These are phyloP conservation scores for Fusarium foetens DNA, from an alignment of 2,329 filamentous ascomycete species.

Conservation along the genomic window DNA sequence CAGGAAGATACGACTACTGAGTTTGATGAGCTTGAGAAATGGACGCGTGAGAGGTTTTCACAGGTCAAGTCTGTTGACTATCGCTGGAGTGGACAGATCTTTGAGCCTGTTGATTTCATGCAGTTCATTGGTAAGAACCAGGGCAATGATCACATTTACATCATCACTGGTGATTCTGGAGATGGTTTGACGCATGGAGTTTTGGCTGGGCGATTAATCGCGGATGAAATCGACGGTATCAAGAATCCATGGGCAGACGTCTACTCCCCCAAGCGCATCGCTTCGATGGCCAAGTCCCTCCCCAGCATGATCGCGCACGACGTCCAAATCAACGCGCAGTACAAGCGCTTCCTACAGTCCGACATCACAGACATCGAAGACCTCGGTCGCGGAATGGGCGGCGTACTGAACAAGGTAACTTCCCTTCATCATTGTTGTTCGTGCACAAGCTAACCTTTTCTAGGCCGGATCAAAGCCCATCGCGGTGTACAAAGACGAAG, in stretches of 20 bases:
- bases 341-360: constrained; percentile 63
- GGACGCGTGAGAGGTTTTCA: constrained; percentile 64
- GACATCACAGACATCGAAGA: constrained; percentile 68
- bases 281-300: constrained; percentile 56
- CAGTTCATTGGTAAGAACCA: constrained; percentile 67
- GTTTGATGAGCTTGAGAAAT: constrained; percentile 62
- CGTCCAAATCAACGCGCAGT: constrained; percentile 65
- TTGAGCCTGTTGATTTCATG: constrained; percentile 65
- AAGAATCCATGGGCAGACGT: constrained; percentile 60
- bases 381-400: constrained; percentile 59
- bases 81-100: constrained; percentile 67
- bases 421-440: accelerated
- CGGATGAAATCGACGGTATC: constrained; percentile 63
- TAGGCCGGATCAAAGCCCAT: constrained; percentile 53
- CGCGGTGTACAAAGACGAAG: constrained; percentile 66
- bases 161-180: constrained; percentile 67
- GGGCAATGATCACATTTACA: constrained; percentile 60
- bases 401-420: constrained; percentile 59
- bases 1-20: constrained; percentile 58
- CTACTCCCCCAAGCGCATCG: constrained; percentile 61
- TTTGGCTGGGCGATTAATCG: constrained; percentile 61
- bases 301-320: constrained; percentile 61
- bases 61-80: constrained; percentile 62
- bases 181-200: constrained; percentile 68
- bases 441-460: not conserved